A percentile compares a stretch with the other conserved stretches of the same genome.
Conservation (phyloP, 1,284 basidiomycete genomes). For the Veloporphyrellus conicus region DNA sequence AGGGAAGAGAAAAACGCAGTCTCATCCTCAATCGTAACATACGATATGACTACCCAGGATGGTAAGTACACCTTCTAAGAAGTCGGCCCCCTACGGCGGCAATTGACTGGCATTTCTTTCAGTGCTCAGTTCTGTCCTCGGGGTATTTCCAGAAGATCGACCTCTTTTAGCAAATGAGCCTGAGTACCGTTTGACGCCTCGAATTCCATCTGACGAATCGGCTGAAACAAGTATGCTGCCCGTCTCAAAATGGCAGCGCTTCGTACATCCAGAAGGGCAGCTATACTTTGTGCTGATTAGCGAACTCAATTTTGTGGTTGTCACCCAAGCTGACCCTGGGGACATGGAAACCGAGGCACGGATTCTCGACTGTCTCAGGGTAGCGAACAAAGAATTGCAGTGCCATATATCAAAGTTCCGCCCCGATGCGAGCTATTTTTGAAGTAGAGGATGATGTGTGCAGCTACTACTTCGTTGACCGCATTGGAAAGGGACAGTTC, state of each 20-base stretch:
- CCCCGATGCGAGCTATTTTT: slow-evolving; percentile 49
- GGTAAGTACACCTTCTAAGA: too few species aligned
- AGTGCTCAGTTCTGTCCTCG: too few species aligned
- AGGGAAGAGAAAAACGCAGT: too few species aligned
- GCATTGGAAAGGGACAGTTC: slow-evolving; percentile 40
- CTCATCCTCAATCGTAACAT: too few species aligned
- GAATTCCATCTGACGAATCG: too few species aligned
- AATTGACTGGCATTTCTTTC: too few species aligned
- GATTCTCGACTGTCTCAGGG: slow-evolving; percentile 33
- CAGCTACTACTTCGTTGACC: slow-evolving; percentile 56
- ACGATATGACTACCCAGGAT: too few species aligned
- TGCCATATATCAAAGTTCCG: slow-evolving; percentile 31
- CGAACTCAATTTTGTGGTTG: slow-evolving; percentile 31
- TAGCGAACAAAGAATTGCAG: slow-evolving; percentile 30
- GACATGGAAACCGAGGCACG: slow-evolving; percentile 29
- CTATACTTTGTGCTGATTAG: slow-evolving; percentile 39
- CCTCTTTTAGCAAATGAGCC: too few species aligned
- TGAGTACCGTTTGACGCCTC: too few species aligned
- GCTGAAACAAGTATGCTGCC: too few species aligned
- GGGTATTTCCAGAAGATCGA: too few species aligned
- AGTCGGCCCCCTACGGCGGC: too few species aligned
- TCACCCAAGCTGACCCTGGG: slow-evolving; percentile 49
- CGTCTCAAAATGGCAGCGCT: slow-evolving; percentile 34
- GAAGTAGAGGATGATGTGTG: slow-evolving; percentile 40
- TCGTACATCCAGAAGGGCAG: slow-evolving; percentile 53